Percentiles rank a stretch among this genome's conserved stretches.
Evolutionary conservation across 1,139 yeast genomes (phyloP).

Genomic region (Nadsonia commutata): DNA sequence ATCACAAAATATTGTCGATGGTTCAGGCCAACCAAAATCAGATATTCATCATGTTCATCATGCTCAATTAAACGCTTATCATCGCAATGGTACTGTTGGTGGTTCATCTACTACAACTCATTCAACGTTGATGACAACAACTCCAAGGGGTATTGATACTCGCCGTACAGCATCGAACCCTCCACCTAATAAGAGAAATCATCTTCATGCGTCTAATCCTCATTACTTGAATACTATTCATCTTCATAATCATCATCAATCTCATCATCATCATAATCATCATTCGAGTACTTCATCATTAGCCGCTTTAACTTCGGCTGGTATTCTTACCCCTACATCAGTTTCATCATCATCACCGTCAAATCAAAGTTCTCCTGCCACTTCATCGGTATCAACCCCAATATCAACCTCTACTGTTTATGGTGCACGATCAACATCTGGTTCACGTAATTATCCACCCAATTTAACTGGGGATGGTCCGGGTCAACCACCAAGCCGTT

Average conservation of each 20-base stretch:
- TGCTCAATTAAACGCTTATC: slow-evolving; percentile 6
- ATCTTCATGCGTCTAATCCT: slow-evolving; percentile 5
- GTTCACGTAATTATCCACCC: not conserved
- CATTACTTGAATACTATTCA: slow-evolving; percentile 23
- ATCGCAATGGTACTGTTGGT: slow-evolving; percentile 9
- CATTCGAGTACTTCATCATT: slow-evolving; percentile 72
- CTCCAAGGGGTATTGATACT: slow-evolving; percentile 17
- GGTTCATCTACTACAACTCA: slow-evolving; percentile 13
- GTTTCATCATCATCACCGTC: not conserved
- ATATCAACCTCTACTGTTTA: not conserved
- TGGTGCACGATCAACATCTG: not conserved
- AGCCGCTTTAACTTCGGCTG: slow-evolving; percentile 29
- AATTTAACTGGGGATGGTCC: not conserved
- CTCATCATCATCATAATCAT: slow-evolving; percentile 67
- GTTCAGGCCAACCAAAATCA: too few relatives aligned
- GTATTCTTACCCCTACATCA: not conserved
- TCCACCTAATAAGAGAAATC: not conserved
- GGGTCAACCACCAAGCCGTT: not conserved
- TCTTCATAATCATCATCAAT: slow-evolving; percentile 69
- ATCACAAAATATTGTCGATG: not conserved
- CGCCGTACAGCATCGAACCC: not conserved
- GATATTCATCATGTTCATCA: not conserved
- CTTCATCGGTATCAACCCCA: not conserved
- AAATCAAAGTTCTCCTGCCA: not conserved
- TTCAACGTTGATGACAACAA: slow-evolving; percentile 16